These are phyloP conservation scores for Diatrype stigma DNA, from an alignment of 2,329 filamentous ascomycete genomes.

Conservation along the genomic window DNA sequence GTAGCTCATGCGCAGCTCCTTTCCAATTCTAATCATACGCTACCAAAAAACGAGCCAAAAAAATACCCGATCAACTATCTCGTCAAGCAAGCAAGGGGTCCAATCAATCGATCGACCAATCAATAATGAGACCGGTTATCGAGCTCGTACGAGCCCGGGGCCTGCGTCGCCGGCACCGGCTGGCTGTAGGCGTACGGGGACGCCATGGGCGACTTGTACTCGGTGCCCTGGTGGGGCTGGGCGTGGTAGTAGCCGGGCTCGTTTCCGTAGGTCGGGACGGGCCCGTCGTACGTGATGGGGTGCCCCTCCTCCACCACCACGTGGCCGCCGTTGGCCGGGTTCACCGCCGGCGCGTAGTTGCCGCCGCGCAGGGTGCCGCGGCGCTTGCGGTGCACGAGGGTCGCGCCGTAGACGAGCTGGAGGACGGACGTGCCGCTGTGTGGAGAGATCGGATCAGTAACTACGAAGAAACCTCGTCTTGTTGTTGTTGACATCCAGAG, in stretches of 20 bases:
- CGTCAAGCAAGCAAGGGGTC: too few species aligned
- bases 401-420: conserved; percentile 20
- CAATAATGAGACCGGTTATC: not conserved
- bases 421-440: conserved; percentile 13
- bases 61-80: too few species aligned
- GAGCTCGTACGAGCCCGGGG: conserved; percentile 1
- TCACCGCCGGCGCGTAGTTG: conserved; percentile 14
- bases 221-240: conserved; percentile 8
- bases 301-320: conserved; percentile 5
- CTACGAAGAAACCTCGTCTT: too few species aligned
- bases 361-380: conserved; percentile 15
- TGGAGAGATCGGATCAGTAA: not conserved
- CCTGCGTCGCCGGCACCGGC: conserved; percentile 1
- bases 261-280: not conserved
- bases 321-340: conserved; percentile 4
- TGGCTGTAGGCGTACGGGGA: conserved; percentile 3
- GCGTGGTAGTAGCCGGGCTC: conserved; percentile 4
- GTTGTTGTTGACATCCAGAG: not conserved
- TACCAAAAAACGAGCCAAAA: too few species aligned
- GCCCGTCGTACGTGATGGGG: not conserved
- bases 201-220: too few species aligned
- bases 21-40: too few species aligned
- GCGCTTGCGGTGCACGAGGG: conserved; percentile 20
- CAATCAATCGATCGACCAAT: not conserved
- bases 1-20: too few species aligned